Evolutionary conservation across 1,284 basidiomycete species (phyloP).

Genomic region (Melampsora americana): DNA sequence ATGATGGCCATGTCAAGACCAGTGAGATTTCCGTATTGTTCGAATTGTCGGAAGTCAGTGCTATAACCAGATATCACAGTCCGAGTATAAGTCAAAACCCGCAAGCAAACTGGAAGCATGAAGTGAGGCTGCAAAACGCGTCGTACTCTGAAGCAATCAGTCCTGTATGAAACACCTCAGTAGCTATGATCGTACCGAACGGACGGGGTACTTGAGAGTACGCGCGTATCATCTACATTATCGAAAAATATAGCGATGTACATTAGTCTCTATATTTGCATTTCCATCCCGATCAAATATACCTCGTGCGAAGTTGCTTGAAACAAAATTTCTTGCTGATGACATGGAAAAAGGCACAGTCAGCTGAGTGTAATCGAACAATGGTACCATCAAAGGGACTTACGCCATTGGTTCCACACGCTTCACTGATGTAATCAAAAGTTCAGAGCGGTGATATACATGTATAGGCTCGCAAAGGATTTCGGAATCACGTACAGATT

Average conservation of each 20-base stretch:
- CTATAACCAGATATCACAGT: constrained; percentile 56
- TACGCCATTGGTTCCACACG: constrained; percentile 39
- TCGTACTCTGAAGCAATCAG: constrained; percentile 82
- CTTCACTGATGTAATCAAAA: constrained; percentile 19
- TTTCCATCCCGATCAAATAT: background rate
- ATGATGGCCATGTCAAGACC: constrained; percentile 80
- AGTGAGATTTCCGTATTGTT: constrained; percentile 69
- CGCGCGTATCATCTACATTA: constrained; percentile 72
- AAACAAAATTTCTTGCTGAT: constrained; percentile 42
- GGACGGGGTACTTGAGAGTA: constrained; percentile 84
- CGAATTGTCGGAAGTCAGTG: constrained; percentile 91
- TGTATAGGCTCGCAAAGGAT: background rate
- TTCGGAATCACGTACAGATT: constrained; percentile 77
- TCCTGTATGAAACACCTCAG: constrained; percentile 90
- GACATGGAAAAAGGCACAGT: background rate
- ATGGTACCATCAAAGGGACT: background rate
- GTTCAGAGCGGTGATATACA: constrained; percentile 58
- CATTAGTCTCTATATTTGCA: no score
- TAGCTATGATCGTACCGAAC: constrained; percentile 84
- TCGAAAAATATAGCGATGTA: no score
- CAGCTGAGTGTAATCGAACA: background rate
- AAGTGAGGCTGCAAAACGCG: background rate
- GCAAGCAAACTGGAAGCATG: background rate
- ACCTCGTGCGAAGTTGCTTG: constrained; percentile 42
- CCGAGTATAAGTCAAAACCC: background rate